phyloP scores from a whole-genome alignment of 495 filamentous ascomycete species.

The Collariella sp. region DNA sequence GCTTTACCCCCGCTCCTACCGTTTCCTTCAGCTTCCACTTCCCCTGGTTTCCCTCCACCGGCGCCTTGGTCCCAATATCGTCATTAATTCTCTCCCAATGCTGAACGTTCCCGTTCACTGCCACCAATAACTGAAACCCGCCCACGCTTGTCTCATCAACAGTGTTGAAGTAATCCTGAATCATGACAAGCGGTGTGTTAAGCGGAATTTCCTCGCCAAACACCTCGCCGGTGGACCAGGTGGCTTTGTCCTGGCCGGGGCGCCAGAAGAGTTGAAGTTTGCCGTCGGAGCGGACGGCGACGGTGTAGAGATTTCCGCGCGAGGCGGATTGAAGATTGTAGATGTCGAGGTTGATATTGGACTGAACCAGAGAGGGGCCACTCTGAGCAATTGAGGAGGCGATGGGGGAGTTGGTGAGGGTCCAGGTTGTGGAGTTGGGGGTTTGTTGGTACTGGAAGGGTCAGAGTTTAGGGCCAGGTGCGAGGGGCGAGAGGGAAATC shows the following conservation, averaged over 20 bases:
- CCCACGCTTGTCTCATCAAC: conserved; percentile 10
- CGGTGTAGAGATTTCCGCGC: conserved; percentile 14
- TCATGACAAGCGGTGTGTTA: conserved; percentile 15
- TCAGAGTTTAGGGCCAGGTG: background rate
- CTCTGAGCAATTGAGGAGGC: conserved; percentile 10
- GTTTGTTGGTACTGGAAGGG: conserved; percentile 5
- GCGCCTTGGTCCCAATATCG: background rate
- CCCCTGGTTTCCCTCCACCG: conserved; percentile 1
- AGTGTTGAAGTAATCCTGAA: conserved; percentile 14
- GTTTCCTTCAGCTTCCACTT: conserved; percentile 13
- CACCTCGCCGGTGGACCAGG: conserved; percentile 10
- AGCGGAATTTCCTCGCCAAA: conserved; percentile 11
- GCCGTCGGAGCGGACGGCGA: conserved; percentile 12
- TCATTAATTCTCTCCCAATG: conserved; percentile 14
- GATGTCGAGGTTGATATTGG: conserved; percentile 14
- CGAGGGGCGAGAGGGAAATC: too few species aligned
- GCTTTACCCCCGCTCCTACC: conserved; percentile 1
- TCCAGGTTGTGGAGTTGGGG: conserved; percentile 12
- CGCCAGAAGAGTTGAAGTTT: conserved; percentile 19
- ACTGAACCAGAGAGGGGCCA: conserved; percentile 15
- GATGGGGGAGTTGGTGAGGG: conserved; percentile 1
- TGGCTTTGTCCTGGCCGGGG: background rate
- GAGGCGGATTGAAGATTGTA: conserved; percentile 2
- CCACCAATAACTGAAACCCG: conserved; percentile 13
- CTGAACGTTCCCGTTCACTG: conserved; percentile 16